These are phyloP conservation scores for Eruca vesicaria DNA, from an alignment of 441 rosid species.

Conservation along the genomic window DNA sequence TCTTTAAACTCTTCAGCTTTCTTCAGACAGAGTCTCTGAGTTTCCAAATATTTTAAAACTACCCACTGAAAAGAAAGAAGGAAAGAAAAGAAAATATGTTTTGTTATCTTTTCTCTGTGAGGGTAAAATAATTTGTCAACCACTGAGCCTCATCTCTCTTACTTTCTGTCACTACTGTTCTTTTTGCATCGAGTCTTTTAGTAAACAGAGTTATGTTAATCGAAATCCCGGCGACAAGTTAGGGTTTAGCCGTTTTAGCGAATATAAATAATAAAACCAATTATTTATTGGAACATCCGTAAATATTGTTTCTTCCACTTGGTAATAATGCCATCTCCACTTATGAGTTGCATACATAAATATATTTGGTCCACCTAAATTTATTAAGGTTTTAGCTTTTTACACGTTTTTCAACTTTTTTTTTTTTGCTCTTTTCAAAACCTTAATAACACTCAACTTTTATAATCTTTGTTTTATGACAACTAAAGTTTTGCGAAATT, in stretches of 20 bases:
- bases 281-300: slow-evolving; percentile 5
- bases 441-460: no score
- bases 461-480: not conserved
- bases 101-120: slow-evolving; percentile 33
- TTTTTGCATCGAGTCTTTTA: slow-evolving; percentile 29
- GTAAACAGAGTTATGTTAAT: slow-evolving; percentile 30
- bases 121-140: slow-evolving; percentile 38
- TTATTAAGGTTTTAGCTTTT: not conserved
- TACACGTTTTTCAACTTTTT: not conserved
- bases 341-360: slow-evolving; percentile 3
- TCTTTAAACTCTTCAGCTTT: slow-evolving; percentile 33
- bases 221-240: slow-evolving; percentile 44
- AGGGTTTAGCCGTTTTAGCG: slow-evolving; percentile 36
- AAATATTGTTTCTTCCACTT: no score
- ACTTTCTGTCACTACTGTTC: slow-evolving; percentile 30
- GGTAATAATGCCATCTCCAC: slow-evolving; percentile 30
- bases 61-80: slow-evolving; percentile 15
- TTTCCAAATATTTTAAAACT: slow-evolving; percentile 8
- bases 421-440: no score
- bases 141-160: slow-evolving; percentile 37
- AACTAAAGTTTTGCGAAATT: not conserved
- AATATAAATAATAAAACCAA: not conserved
- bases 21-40: slow-evolving; percentile 25
- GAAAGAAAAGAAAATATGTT: slow-evolving; percentile 15
- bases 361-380: slow-evolving; percentile 24